A percentile compares a stretch with the other conserved stretches of the same genome.
Conservation (phyloP, 2,329 filamentous ascomycete genomes). For the Bipolaris zeicola region DNA sequence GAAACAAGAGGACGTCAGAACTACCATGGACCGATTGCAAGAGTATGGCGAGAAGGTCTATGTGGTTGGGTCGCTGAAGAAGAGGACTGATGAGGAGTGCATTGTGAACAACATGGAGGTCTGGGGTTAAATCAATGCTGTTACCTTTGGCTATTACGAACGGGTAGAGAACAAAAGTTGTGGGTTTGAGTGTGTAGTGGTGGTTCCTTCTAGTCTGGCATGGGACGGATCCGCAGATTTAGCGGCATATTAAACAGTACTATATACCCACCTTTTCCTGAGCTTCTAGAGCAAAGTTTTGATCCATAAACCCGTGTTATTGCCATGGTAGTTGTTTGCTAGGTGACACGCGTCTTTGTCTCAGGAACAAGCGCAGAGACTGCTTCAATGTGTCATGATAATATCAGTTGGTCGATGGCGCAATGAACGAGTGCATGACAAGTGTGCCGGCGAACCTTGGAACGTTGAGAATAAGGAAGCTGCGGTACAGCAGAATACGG, state of each 20-base stretch:
- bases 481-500: background rate
- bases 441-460: background rate
- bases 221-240: slow-evolving; percentile 4
- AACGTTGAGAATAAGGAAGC: slow-evolving; percentile 1
- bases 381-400: background rate
- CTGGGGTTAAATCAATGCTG: slow-evolving; percentile 44
- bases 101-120: slow-evolving; percentile 64
- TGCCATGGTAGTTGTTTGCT: background rate
- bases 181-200: background rate
- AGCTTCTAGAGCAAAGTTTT: slow-evolving; percentile 4
- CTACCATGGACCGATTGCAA: slow-evolving; percentile 65
- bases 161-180: background rate
- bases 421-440: background rate
- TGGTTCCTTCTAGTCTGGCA: slow-evolving; percentile 4
- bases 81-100: slow-evolving; percentile 61
- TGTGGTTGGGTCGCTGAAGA: slow-evolving; percentile 72
- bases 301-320: background rate
- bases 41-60: slow-evolving; percentile 77
- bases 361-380: background rate
- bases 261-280: slow-evolving; percentile 16
- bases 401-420: slow-evolving; percentile 7
- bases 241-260: slow-evolving; percentile 14
- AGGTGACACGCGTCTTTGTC: slow-evolving; percentile 2
- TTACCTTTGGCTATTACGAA: background rate
- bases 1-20: slow-evolving; percentile 64